Percentiles rank a stretch among this genome's conserved stretches.
phyloP scores from a whole-genome alignment of 1,284 basidiomycete genomes.

The Cryptococcus neoformans region DNA sequence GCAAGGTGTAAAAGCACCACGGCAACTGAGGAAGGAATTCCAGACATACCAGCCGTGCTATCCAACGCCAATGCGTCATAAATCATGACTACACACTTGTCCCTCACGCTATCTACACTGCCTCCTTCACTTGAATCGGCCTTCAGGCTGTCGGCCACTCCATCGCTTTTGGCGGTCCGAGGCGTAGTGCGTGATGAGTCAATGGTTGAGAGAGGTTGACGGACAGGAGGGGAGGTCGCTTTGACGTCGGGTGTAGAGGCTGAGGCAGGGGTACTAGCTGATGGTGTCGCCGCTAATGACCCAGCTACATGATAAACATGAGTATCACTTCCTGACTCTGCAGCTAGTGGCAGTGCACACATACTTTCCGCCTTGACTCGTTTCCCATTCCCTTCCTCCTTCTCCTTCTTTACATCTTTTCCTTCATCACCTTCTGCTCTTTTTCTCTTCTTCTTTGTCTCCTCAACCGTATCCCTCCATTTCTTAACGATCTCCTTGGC shows the following conservation, averaged over 20 bases:
- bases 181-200: constrained; percentile 50
- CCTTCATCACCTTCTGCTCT: constrained; percentile 41
- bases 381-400: constrained; percentile 28
- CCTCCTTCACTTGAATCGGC: constrained; percentile 54
- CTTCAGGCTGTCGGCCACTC: constrained; percentile 51
- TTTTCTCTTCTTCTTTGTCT: constrained; percentile 58
- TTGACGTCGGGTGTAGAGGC: constrained; percentile 5
- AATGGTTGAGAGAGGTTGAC: constrained; percentile 47
- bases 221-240: constrained; percentile 12
- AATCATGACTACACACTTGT: constrained; percentile 85
- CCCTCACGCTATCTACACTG: constrained; percentile 62
- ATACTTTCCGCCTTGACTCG: constrained; percentile 36
- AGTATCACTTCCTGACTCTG: background rate
- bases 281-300: constrained; percentile 14
- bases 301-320: constrained; percentile 4
- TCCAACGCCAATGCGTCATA: constrained; percentile 87
- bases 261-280: constrained; percentile 12
- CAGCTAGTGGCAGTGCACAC: constrained; percentile 1
- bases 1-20: background rate
- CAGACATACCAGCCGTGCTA: constrained; percentile 73
- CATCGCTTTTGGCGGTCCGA: constrained; percentile 67
- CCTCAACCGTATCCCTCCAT: constrained; percentile 84
- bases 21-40: background rate
- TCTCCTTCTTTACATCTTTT: constrained; percentile 17
- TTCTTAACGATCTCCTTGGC: constrained; percentile 92